Evolutionary conservation across 2,329 filamentous ascomycete species (phyloP).

Genomic region (Cercospora zeina): DNA sequence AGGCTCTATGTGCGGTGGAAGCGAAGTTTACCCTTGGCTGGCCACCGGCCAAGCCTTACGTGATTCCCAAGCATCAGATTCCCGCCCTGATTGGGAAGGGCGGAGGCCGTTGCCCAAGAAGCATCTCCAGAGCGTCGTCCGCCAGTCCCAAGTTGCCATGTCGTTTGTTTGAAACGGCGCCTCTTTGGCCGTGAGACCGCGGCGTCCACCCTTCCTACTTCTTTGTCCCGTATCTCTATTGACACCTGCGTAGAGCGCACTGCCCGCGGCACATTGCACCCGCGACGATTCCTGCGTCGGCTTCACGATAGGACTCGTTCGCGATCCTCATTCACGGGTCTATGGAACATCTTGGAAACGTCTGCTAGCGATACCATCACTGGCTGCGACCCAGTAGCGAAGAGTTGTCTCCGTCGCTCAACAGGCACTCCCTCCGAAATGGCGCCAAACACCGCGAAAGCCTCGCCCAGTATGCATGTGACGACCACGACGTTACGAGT

Average conservation of each 20-base stretch:
- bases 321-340: background rate
- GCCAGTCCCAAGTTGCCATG: background rate
- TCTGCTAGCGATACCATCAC: background rate
- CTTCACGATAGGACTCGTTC: constrained; percentile 7
- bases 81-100: constrained; percentile 5
- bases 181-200: constrained; percentile 5
- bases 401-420: background rate
- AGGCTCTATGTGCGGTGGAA: background rate
- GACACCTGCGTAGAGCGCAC: constrained; percentile 2
- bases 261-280: background rate
- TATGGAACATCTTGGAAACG: no score
- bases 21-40: constrained; percentile 1
- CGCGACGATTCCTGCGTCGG: background rate
- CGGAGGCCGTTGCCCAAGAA: constrained; percentile 3
- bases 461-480: constrained; percentile 53
- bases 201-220: background rate
- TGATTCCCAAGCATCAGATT: background rate
- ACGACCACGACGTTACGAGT: constrained; percentile 90
- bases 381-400: background rate
- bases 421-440: background rate
- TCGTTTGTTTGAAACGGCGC: constrained; percentile 12
- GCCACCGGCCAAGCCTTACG: background rate
- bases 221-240: constrained; percentile 13
- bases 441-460: background rate
- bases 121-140: background rate